Conservation (phyloP, 306 rosid species). For the Carpinus viminea region DNA sequence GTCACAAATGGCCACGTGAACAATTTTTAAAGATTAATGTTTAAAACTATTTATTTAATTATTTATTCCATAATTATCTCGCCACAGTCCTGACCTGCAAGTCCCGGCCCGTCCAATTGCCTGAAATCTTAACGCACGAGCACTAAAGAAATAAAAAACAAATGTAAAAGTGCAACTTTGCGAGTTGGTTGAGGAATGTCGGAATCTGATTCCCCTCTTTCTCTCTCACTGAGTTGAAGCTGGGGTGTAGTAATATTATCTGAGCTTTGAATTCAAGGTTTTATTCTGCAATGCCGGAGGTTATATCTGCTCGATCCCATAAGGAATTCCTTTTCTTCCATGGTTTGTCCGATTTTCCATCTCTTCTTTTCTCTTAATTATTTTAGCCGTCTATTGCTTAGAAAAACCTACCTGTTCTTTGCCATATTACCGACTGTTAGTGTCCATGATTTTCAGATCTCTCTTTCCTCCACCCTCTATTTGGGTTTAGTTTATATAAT, state of each 20-base stretch:
- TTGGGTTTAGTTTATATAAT: slow-evolving; percentile 1
- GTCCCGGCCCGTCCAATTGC: neutral
- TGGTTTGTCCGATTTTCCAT: slow-evolving; percentile 40
- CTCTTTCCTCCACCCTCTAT: slow-evolving; percentile 1
- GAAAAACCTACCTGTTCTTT: neutral
- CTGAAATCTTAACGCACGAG: neutral
- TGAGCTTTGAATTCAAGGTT: slow-evolving; percentile 9
- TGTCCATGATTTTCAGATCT: neutral
- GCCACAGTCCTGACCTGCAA: no score
- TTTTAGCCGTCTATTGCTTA: neutral
- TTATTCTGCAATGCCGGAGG: slow-evolving; percentile 16
- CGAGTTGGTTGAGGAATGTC: neutral
- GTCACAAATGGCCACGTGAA: no score
- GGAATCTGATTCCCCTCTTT: neutral
- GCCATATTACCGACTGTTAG: neutral
- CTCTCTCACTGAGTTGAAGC: neutral
- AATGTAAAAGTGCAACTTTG: neutral
- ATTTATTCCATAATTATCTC: no score
- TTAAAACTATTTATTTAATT: no score
- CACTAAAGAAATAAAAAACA: neutral
- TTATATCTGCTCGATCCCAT: slow-evolving; percentile 13
- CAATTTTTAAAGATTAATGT: no score
- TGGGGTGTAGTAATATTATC: neutral
- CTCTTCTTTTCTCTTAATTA: neutral
- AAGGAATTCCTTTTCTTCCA: slow-evolving; percentile 20